These are phyloP conservation scores for Taphrina populina DNA, from an alignment of 1,139 yeast genomes.

Conservation along the genomic window DNA sequence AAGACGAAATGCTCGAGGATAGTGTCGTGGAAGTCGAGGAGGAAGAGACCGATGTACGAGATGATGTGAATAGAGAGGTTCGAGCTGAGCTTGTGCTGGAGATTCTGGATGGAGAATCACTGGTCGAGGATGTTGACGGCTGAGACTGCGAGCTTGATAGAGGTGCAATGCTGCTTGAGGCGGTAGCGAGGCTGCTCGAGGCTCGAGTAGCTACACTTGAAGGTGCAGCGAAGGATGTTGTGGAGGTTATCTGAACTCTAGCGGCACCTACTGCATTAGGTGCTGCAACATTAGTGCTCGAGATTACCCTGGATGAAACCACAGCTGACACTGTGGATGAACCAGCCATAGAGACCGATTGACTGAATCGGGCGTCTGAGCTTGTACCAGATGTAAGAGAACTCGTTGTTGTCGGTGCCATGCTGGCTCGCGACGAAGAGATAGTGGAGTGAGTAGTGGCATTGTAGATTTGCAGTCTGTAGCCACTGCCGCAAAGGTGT, in stretches of 20 bases:
- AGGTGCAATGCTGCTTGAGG: too few relatives aligned
- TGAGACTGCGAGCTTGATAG: too few relatives aligned
- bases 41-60: not conserved
- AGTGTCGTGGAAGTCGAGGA: not conserved
- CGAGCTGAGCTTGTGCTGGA: not conserved
- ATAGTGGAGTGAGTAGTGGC: not conserved
- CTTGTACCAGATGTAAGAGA: too few relatives aligned
- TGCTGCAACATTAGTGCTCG: not conserved
- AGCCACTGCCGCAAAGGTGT: slow-evolving; percentile 20
- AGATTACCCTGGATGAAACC: not conserved
- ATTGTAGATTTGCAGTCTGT: slow-evolving; percentile 21
- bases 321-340: not conserved
- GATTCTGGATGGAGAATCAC: too few relatives aligned
- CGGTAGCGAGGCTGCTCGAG: too few relatives aligned
- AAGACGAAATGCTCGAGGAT: not conserved
- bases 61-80: not conserved
- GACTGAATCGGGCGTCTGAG: too few relatives aligned
- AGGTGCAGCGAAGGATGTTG: too few relatives aligned
- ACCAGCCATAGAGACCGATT: not conserved
- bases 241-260: not conserved
- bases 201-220: too few relatives aligned
- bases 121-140: too few relatives aligned
- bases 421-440: too few relatives aligned
- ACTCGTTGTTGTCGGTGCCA: too few relatives aligned
- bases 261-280: not conserved